Base-by-base conservation (phyloP, 495 filamentous ascomycete species). In the Hyaloscypha bicolor region DNA sequence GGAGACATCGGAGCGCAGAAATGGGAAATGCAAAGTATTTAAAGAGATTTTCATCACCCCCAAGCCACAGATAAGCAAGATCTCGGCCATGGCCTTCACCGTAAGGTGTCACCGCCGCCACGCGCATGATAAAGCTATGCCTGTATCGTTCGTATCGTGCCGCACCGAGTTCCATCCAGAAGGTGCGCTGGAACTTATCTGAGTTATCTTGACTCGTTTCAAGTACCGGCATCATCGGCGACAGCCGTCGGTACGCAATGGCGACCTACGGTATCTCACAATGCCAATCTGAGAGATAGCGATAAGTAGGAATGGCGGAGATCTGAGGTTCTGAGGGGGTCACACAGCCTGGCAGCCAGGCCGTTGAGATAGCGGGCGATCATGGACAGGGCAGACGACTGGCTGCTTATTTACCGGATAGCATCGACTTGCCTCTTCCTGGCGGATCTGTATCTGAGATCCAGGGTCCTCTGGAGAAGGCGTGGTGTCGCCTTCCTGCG, bases 21-120 rank as follows among this genome's bases (percentile, higher is more conserved):
- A 48, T 19, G 59, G 59, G 59, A 48, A 42, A 45, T 11, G 35
- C 33, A 48, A 61, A 42, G 35, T 3, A 25, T 61, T 60, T 61
- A 61, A 61, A 33, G 5, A 48, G 55, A 35, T 57, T 45, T 51
- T 51, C 45, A 63, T 31, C 14, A 32, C 25, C 1, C 61, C 35
- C 32, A 65, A 65, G 63, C 63, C 63, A 65, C 32, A 65, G 63
- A 65, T 65, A 65, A 65, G 63, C 6, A 52, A 65, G 16, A 4
- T 48, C 16, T 6, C 9, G 4, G 16, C 3, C 4, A 4, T 30
- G 29, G 57, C 12, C 55, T 33, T 56, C 52, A 25, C 12, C 33
- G 59, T 31, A 25, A 42, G 6, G 37, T 48, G 32, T 59, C 56
- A 37, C 29, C 14, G n/a, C 59, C 8, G 6, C 37, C 59, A 61